These are phyloP conservation scores for Cercospora berteroae DNA, from an alignment of 2,329 filamentous ascomycete species.

Conservation along the genomic window DNA sequence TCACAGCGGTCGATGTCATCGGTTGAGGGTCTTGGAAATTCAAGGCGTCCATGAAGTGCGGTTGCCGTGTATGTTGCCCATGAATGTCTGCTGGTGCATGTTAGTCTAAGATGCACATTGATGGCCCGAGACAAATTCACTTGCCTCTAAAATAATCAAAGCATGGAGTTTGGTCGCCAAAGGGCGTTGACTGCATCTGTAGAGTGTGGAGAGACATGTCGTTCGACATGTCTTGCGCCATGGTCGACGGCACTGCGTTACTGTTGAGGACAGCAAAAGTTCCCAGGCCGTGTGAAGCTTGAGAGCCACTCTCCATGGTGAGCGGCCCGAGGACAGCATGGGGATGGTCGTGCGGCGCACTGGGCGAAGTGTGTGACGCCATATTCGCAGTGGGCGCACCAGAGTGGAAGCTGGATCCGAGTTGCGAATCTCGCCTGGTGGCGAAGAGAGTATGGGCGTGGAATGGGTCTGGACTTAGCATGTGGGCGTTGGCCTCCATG, in stretches of 20 bases:
- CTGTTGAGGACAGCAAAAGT: background rate
- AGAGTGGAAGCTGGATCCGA: background rate
- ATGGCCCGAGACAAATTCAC: background rate
- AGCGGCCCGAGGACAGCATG: background rate
- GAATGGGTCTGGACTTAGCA: background rate
- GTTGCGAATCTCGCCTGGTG: background rate
- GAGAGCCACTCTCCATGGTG: background rate
- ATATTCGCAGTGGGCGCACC: background rate
- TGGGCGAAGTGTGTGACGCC: background rate
- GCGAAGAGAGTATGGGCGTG: background rate
- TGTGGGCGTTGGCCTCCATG: background rate
- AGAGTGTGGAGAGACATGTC: background rate
- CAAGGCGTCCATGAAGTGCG: background rate
- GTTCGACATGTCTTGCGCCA: background rate
- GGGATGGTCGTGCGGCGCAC: background rate
- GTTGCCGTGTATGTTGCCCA: background rate
- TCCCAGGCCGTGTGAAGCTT: background rate
- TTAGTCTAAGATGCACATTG: background rate
- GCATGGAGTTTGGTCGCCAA: background rate
- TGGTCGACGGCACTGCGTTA: background rate
- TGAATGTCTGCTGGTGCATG: background rate
- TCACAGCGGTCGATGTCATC: constrained; percentile 3
- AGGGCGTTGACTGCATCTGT: background rate
- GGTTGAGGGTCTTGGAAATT: background rate
- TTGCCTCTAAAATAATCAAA: constrained; percentile 6